These are phyloP conservation scores for Crotalaria pallida DNA, from an alignment of 306 rosid genomes.

Conservation along the genomic window DNA sequence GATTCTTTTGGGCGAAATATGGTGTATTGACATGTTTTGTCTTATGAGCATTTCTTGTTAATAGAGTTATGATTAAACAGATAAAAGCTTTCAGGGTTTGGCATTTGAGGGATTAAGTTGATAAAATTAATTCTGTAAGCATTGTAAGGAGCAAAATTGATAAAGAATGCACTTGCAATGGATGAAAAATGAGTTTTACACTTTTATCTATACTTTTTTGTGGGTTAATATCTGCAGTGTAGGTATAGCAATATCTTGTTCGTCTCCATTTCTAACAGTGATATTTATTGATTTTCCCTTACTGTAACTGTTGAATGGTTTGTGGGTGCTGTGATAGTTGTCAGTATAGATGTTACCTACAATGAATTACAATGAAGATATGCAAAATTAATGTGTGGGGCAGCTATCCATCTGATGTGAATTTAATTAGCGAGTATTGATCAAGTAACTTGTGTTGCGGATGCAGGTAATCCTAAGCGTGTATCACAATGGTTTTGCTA, in stretches of 20 bases:
- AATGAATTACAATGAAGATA: neutral
- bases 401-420: neutral
- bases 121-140: neutral
- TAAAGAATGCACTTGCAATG: neutral
- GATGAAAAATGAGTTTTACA: neutral
- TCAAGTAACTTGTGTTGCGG: constrained; percentile 21
- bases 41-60: neutral
- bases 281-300: neutral
- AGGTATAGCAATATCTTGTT: neutral
- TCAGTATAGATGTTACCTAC: neutral
- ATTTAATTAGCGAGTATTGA: constrained; percentile 24
- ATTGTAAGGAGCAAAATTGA: neutral
- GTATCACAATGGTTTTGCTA: constrained; percentile 67
- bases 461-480: constrained; percentile 70
- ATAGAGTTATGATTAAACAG: neutral
- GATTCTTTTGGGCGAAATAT: neutral
- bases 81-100: neutral
- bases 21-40: neutral
- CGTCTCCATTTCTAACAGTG: neutral
- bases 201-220: neutral
- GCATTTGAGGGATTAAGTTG: neutral
- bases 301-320: neutral
- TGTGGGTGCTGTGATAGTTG: neutral
- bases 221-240: neutral
- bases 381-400: neutral